phyloP scores from a whole-genome alignment of 805 yeast species.

The Lipomyces starkeyi region DNA sequence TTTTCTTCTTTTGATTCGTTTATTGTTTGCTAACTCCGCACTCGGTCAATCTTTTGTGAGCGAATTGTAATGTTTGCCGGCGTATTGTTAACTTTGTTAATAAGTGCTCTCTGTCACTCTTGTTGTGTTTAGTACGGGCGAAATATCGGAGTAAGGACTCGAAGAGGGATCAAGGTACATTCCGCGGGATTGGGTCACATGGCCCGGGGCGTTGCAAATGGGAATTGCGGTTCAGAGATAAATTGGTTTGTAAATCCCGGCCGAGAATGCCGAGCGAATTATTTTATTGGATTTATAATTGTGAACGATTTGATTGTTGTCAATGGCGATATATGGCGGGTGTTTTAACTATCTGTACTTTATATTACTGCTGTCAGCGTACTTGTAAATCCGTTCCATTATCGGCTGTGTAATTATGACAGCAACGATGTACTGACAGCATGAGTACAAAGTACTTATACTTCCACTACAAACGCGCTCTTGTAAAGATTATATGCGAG shows the following conservation, averaged over 20 bases:
- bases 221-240: neutral
- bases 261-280: neutral
- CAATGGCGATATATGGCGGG: neutral
- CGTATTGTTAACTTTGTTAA: no score
- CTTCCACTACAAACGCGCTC: neutral
- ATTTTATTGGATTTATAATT: neutral
- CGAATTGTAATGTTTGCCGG: no score
- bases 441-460: neutral
- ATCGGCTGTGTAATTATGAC: neutral
- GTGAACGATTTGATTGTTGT: no score
- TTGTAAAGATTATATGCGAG: no score
- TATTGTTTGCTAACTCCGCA: neutral
- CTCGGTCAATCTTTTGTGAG: slow-evolving; percentile 1
- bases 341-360: neutral
- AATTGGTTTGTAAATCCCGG: neutral
- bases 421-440: neutral
- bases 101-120: no score
- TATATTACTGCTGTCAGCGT: neutral
- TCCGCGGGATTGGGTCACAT: no score
- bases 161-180: neutral
- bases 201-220: neutral
- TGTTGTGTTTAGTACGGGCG: no score
- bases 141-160: no score
- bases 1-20: neutral
- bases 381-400: neutral